A percentile compares a stretch with the other conserved stretches of the same genome.
Conservation (phyloP, 2,329 filamentous ascomycete species). For the Alternaria novae-zelandiae region DNA sequence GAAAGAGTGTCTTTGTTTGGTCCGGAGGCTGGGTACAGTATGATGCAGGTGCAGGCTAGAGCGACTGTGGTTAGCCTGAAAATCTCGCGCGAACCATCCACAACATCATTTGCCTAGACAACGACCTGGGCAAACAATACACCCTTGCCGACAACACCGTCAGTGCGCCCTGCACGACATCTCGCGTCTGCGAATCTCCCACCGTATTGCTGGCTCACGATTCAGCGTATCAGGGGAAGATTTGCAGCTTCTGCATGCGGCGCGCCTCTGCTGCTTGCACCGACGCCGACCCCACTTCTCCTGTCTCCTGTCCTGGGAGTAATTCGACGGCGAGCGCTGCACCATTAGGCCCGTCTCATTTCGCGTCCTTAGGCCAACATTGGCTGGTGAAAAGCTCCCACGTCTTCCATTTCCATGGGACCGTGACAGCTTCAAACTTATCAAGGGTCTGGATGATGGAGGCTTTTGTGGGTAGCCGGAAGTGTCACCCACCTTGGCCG, state of each 20-base stretch:
- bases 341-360: background rate
- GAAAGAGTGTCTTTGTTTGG: conserved; percentile 31
- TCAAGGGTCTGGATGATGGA: background rate
- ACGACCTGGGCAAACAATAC: conserved; percentile 11
- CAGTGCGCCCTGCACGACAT: conserved; percentile 14
- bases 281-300: conserved; percentile 9
- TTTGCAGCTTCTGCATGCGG: background rate
- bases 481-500: background rate
- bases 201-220: background rate
- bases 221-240: background rate
- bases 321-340: background rate
- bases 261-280: conserved; percentile 1
- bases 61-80: background rate
- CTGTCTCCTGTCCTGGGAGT: background rate
- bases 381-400: background rate
- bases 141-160: conserved; percentile 18
- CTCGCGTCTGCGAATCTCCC: background rate
- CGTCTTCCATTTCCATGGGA: background rate
- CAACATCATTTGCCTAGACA: conserved; percentile 14
- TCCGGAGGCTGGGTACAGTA: conserved; percentile 38
- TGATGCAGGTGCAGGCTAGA: conserved; percentile 8
- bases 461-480: background rate
- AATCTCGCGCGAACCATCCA: conserved; percentile 17
- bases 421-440: background rate
- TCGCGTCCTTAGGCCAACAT: background rate